Conservation (phyloP, 768 basidiomycete genomes). For the Suillus ampliporus region DNA sequence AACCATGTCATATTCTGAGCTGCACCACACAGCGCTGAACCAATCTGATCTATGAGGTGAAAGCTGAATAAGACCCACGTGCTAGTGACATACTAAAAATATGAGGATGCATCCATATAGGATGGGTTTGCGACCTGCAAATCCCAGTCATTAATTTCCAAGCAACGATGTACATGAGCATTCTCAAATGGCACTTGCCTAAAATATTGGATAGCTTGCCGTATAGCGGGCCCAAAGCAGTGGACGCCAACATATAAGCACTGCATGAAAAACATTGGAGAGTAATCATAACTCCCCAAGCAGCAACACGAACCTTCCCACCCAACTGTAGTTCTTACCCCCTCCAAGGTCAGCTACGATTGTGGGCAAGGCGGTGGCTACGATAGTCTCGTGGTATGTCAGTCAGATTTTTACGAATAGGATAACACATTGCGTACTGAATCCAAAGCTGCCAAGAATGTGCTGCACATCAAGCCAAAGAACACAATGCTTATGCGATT, state of each 20-base stretch:
- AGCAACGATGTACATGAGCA: background rate
- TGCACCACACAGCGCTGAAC: slow-evolving; percentile 49
- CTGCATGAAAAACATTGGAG: slow-evolving; percentile 25
- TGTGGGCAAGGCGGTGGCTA: slow-evolving; percentile 56
- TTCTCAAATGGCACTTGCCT: slow-evolving; percentile 26
- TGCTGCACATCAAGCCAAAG: slow-evolving; percentile 47
- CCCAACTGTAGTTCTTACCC: slow-evolving; percentile 54
- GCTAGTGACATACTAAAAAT: slow-evolving; percentile 38
- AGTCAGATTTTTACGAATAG: background rate
- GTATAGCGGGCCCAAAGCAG: slow-evolving; percentile 49
- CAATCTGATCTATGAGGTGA: slow-evolving; percentile 27
- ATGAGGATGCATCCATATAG: slow-evolving; percentile 41
- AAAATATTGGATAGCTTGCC: slow-evolving; percentile 52
- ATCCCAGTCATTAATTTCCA: background rate
- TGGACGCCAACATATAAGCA: slow-evolving; percentile 52
- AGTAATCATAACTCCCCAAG: background rate
- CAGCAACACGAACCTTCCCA: slow-evolving; percentile 44
- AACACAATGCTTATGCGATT: slow-evolving; percentile 50
- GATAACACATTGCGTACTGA: slow-evolving; percentile 35
- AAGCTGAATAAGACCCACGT: background rate
- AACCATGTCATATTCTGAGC: slow-evolving; percentile 51
- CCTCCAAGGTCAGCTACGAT: slow-evolving; percentile 53
- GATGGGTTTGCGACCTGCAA: slow-evolving; percentile 43
- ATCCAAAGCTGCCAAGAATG: slow-evolving; percentile 55
- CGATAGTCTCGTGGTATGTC: slow-evolving; percentile 41